Evolutionary conservation across 768 basidiomycete genomes (phyloP).

Genomic region (Mrakia frigida): DNA sequence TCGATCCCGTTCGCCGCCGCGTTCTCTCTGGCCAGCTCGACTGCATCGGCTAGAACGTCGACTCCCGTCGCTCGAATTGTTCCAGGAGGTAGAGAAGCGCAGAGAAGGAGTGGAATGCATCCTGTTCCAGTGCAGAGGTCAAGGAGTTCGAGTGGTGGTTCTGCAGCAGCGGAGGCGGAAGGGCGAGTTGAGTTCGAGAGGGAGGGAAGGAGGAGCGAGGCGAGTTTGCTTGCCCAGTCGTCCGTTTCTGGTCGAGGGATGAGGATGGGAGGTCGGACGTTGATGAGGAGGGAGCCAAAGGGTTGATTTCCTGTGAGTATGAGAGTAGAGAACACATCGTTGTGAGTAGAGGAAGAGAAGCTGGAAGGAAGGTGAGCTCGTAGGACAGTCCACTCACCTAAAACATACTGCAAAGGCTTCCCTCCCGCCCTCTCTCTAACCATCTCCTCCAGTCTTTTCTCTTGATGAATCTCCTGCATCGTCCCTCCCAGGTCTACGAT

Average conservation of each 20-base stretch:
- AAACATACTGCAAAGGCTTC: conserved; percentile 85
- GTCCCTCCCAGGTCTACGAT: not conserved
- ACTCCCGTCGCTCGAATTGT: conserved; percentile 57
- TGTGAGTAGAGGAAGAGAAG: conserved; percentile 14
- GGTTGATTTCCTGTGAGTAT: conserved; percentile 65
- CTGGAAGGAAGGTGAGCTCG: conserved; percentile 35
- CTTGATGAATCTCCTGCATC: not conserved
- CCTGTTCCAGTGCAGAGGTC: conserved; percentile 66
- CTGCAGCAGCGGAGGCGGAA: not conserved
- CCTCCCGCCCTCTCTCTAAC: conserved; percentile 59
- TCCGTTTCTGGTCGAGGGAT: conserved; percentile 96
- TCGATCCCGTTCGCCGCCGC: conserved; percentile 36
- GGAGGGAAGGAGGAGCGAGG: conserved; percentile 45
- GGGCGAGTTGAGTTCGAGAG: not conserved
- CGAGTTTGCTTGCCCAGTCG: conserved; percentile 63
- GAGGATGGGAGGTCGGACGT: conserved; percentile 69
- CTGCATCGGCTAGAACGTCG: conserved; percentile 62
- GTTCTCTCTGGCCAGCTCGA: conserved; percentile 53
- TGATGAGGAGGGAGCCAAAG: conserved; percentile 75
- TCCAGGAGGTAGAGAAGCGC: conserved; percentile 43
- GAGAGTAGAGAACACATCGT: conserved; percentile 1
- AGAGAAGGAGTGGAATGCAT: conserved; percentile 82
- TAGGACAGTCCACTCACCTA: conserved; percentile 52
- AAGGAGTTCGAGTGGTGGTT: conserved; percentile 51
- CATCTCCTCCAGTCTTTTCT: conserved; percentile 43